phyloP scores from a whole-genome alignment of 805 yeast genomes.

The Cyberlindnera americana region DNA sequence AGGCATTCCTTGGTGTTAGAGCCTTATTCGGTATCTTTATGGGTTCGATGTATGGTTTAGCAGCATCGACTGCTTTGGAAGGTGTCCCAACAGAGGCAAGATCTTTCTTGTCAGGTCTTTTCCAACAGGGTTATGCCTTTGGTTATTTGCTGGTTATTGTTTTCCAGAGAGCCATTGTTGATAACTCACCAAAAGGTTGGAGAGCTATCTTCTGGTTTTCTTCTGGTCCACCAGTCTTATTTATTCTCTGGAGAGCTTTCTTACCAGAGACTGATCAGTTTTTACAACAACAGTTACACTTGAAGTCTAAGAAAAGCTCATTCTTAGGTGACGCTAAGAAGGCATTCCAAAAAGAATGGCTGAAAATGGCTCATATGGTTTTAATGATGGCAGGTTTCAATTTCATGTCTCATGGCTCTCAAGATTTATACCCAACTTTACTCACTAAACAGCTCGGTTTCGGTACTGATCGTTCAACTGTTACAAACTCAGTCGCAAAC shows the following conservation, averaged over 20 bases:
- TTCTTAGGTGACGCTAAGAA: conserved; percentile 32
- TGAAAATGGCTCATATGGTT: conserved; percentile 42
- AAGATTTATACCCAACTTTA: conserved; percentile 58
- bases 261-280: conserved; percentile 55
- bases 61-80: conserved; percentile 41
- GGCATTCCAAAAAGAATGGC: conserved; percentile 29
- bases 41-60: conserved; percentile 48
- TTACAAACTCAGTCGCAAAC: conserved; percentile 55
- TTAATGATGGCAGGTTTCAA: conserved; percentile 61
- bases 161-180: conserved; percentile 60
- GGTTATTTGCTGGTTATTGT: conserved; percentile 66
- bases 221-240: conserved; percentile 49
- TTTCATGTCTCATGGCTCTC: conserved; percentile 61
- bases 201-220: conserved; percentile 67
- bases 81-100: conserved; percentile 48
- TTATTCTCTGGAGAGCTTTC: conserved; percentile 39
- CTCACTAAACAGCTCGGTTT: conserved; percentile 44
- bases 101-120: conserved; percentile 60
- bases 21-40: conserved; percentile 57
- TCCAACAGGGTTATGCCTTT: conserved; percentile 79
- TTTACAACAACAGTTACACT: conserved; percentile 36
- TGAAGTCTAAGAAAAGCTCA: conserved; percentile 29
- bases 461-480: conserved; percentile 44
- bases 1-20: conserved; percentile 59
- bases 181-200: conserved; percentile 41